Evolutionary conservation across 2,329 filamentous ascomycete species (phyloP), one percentile per base, ranked within the genome.

Genomic region (Tolypocladium sp.): DNA sequence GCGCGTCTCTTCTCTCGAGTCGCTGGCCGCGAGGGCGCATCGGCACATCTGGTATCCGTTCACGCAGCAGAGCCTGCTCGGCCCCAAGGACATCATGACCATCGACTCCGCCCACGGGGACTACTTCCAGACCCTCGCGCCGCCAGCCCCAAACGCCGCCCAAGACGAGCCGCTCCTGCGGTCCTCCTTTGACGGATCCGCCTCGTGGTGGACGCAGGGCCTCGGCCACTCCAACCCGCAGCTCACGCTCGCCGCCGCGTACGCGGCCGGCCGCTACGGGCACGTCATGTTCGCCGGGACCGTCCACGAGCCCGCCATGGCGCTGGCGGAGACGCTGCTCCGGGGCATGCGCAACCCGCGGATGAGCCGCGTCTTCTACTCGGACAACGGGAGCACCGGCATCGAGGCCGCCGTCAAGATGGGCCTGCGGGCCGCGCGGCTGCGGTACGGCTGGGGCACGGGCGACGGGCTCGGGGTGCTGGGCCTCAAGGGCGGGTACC

Each of bases 131-230:
- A 86, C 85, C 0, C 63, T 68, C 2, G 61, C 57, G 15, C 56
- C 62, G 2, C 22, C 56, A 2, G 52, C 6, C 2, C 2, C 37
- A 2, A 22, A 46, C 13, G 30, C 30, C 1, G 22, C 58, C 40
- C n/a, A 42, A 12, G 51, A 57, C 30, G 44, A 55, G 13, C 55
- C 59, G 4, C 61, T 72, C 0, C 62, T 73, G 0, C 66, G 65
- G 1, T 81, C 89, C 1, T 87, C 88, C 0, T 92, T 94, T 58
- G 91, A 95, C 65, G 91, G 88, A 2, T 94, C 90, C 0, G 90
- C 90, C 1, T 93, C 90, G 0, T 95, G 91, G 91, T 95, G 91
- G 91, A 95, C 91, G 0, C 91, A 95, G 72, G 91, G 91, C 2
- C 80, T 95, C 0, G 91, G 91, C 1, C 91, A 95, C 64, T 88